phyloP scores from a whole-genome alignment of 306 rosid species.

The Citrullus mucosospermus region DNA sequence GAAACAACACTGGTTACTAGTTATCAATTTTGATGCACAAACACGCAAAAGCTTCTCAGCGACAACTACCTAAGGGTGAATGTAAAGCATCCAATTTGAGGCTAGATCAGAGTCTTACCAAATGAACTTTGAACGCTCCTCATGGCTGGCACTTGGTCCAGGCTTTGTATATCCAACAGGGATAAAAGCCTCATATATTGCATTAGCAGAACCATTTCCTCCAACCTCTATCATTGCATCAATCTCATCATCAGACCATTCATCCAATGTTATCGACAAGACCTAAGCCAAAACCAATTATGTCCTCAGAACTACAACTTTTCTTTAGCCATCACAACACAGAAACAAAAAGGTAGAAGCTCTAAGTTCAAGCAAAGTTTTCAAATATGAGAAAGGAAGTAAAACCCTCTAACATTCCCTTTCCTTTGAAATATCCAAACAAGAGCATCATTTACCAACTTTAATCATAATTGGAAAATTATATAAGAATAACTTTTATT shows the following conservation, averaged over 20 bases:
- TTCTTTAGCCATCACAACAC: not conserved
- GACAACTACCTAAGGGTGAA: not conserved
- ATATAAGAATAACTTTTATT: not conserved
- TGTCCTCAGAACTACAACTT: not conserved
- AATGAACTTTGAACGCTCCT: slow-evolving; percentile 60
- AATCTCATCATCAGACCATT: slow-evolving; percentile 91
- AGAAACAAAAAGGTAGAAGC: not conserved
- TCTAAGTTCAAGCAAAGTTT: not conserved
- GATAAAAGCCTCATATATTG: slow-evolving; percentile 86
- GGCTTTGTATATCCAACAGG: slow-evolving; percentile 78
- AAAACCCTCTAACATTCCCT: not conserved
- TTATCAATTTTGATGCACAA: not conserved
- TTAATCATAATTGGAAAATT: not conserved
- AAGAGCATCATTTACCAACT: not conserved
- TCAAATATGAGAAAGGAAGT: not conserved
- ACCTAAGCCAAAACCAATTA: slow-evolving; percentile 33
- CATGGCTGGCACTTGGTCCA: slow-evolving; percentile 58
- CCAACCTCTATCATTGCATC: slow-evolving; percentile 92
- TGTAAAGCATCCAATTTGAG: not conserved
- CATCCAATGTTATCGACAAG: slow-evolving; percentile 81
- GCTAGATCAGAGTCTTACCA: slow-evolving; percentile 30
- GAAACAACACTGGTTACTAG: not conserved
- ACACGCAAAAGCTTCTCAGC: not conserved
- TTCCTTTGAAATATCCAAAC: not conserved
- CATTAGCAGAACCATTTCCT: slow-evolving; percentile 82